Evolutionary conservation across 352 stramenopile genomes (phyloP).

Genomic region (Aphanomyces euteiches): DNA sequence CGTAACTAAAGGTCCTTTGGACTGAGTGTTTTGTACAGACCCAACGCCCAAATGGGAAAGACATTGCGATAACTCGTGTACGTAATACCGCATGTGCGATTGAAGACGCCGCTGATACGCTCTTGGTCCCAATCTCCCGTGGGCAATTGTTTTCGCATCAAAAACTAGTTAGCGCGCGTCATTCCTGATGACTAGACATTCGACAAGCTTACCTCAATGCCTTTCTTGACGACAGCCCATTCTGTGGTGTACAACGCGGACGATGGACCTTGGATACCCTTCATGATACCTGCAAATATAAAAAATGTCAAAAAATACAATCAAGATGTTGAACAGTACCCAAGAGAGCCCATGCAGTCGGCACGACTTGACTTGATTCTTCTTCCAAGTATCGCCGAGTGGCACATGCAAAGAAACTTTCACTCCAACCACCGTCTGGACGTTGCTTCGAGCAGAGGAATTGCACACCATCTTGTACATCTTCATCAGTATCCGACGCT

Average conservation of each 20-base stretch:
- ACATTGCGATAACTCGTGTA: slow-evolving; percentile 91
- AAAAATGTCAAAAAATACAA: slow-evolving; percentile 34
- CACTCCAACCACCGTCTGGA: slow-evolving; percentile 86
- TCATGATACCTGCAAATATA: slow-evolving; percentile 36
- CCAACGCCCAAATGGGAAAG: slow-evolving; percentile 89
- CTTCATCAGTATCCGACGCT: slow-evolving; percentile 35
- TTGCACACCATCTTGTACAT: slow-evolving; percentile 49
- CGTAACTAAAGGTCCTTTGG: slow-evolving; percentile 4
- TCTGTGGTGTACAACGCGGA: slow-evolving; percentile 16
- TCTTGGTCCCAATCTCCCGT: slow-evolving; percentile 89
- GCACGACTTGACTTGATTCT: slow-evolving; percentile 71
- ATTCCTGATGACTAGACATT: slow-evolving; percentile 1
- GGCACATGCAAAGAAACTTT: slow-evolving; percentile 88
- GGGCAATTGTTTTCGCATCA: slow-evolving; percentile 65
- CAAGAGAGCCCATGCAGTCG: slow-evolving; percentile 88
- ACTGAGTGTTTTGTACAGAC: slow-evolving; percentile 43
- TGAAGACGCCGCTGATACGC: slow-evolving; percentile 90
- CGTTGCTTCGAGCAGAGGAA: slow-evolving; percentile 80
- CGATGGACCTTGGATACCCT: slow-evolving; percentile 20
- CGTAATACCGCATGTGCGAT: slow-evolving; percentile 87
- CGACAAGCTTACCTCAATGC: slow-evolving; percentile 34
- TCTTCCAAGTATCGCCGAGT: slow-evolving; percentile 79
- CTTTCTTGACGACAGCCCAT: slow-evolving; percentile 48
- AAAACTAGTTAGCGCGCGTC: slow-evolving; percentile 40
- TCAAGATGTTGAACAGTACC: slow-evolving; percentile 41